phyloP scores from a whole-genome alignment of 176 grass and related monocot species.

The Urochloa ruziziensis region DNA sequence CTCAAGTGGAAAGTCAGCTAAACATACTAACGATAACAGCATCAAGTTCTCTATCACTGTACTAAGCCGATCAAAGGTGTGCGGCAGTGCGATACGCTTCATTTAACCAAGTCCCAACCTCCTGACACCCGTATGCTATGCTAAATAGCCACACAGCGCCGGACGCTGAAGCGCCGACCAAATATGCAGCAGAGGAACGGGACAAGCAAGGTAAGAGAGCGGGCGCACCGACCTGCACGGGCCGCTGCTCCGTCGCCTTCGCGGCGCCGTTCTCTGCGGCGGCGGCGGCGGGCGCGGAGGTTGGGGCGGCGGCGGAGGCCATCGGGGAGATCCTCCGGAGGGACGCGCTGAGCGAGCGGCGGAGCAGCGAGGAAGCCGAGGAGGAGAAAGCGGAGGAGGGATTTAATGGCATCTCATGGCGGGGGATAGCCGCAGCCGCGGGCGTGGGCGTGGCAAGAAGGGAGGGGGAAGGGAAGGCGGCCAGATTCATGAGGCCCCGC shows the following conservation, averaged over 20 bases:
- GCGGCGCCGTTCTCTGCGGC: conserved; percentile 29
- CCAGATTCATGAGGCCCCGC: conserved; percentile 43
- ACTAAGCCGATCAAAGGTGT: not conserved
- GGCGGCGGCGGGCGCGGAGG: conserved; percentile 26
- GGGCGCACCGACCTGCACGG: conserved; percentile 57
- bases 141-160: no score
- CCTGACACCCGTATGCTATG: no score
- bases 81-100: not conserved
- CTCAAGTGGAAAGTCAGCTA: not conserved
- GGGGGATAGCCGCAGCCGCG: not conserved
- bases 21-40: not conserved
- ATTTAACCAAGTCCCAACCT: no score
- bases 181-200: not conserved
- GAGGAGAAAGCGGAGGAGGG: conserved; percentile 7
- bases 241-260: conserved; percentile 29
- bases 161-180: not conserved
- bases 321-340: conserved; percentile 28
- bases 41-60: not conserved
- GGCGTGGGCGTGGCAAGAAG: conserved; percentile 19
- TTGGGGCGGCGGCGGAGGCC: conserved; percentile 32
- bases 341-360: conserved; percentile 42
- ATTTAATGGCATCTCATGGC: conserved; percentile 55
- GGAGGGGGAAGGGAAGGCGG: not conserved
- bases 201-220: not conserved
- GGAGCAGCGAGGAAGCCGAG: conserved; percentile 20